phyloP scores from a whole-genome alignment of 1,284 basidiomycete species.

The Polyporus tsugae region DNA sequence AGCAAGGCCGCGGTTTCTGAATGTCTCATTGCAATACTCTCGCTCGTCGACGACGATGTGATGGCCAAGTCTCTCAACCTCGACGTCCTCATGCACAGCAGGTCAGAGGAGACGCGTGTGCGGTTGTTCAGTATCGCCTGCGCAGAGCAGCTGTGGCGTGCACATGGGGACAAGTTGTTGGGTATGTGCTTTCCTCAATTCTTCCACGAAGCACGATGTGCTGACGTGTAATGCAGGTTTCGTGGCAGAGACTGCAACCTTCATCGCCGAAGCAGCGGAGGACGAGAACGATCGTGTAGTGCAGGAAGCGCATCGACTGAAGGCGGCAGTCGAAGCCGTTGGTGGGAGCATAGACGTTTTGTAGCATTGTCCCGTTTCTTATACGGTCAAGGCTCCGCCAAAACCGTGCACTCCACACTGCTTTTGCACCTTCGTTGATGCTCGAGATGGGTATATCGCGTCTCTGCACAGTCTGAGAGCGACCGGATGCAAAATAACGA shows the following conservation, averaged over 20 bases:
- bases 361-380: neutral
- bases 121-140: slow-evolving; percentile 78
- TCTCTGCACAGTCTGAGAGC: no score
- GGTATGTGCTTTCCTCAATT: slow-evolving; percentile 53
- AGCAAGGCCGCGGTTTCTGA: slow-evolving; percentile 53
- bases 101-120: slow-evolving; percentile 76
- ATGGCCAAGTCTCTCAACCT: slow-evolving; percentile 86
- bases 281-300: slow-evolving; percentile 85
- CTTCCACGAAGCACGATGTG: neutral
- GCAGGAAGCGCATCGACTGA: slow-evolving; percentile 68
- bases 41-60: slow-evolving; percentile 63
- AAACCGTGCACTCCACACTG: no score
- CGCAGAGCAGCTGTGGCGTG: slow-evolving; percentile 80
- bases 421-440: no score
- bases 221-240: slow-evolving; percentile 55
- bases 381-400: no score
- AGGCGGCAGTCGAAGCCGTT: slow-evolving; percentile 71
- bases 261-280: slow-evolving; percentile 83
- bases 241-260: slow-evolving; percentile 81
- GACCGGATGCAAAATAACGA: no score
- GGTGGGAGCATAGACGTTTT: slow-evolving; percentile 64
- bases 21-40: slow-evolving; percentile 62
- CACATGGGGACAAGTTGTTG: slow-evolving; percentile 76
- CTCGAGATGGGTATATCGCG: no score
- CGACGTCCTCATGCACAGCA: slow-evolving; percentile 86